These are phyloP conservation scores for Colletotrichum sansevieriae DNA, from an alignment of 2,329 filamentous ascomycete genomes.

Conservation along the genomic window DNA sequence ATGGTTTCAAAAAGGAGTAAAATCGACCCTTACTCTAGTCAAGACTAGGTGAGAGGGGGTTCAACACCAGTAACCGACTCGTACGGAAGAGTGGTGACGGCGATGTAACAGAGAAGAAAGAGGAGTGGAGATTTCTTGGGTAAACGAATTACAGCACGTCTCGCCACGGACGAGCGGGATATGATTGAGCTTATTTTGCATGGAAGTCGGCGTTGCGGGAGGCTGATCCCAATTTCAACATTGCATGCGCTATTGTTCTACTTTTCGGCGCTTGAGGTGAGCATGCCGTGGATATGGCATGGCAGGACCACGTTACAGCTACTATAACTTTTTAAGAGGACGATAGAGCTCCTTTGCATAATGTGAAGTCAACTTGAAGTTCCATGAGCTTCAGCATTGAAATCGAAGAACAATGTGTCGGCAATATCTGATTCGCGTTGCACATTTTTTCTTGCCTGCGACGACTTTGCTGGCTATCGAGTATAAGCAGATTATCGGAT, in stretches of 20 bases:
- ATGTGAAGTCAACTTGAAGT: slow-evolving; percentile 2
- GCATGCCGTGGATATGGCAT: slow-evolving; percentile 29
- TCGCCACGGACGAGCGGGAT: slow-evolving; percentile 12
- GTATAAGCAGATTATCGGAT: too few relatives aligned
- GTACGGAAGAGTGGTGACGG: background rate
- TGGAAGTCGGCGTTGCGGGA: slow-evolving; percentile 40
- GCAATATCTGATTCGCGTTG: too few relatives aligned
- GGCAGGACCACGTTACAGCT: slow-evolving; percentile 22
- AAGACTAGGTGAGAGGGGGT: background rate
- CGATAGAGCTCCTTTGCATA: slow-evolving; percentile 26
- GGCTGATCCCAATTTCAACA: slow-evolving; percentile 41
- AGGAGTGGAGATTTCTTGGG: slow-evolving; percentile 4
- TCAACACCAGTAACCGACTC: slow-evolving; percentile 7
- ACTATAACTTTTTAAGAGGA: slow-evolving; percentile 23
- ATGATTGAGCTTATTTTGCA: slow-evolving; percentile 35
- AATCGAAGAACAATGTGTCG: too few relatives aligned
- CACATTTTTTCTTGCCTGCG: too few relatives aligned
- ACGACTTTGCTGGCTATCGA: too few relatives aligned
- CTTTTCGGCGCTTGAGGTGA: slow-evolving; percentile 28
- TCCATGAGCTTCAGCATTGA: too few relatives aligned
- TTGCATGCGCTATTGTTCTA: slow-evolving; percentile 36
- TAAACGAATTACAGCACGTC: slow-evolving; percentile 18
- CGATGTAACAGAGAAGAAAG: background rate
- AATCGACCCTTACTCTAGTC: background rate
- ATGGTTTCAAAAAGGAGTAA: slow-evolving; percentile 48